These are phyloP conservation scores for Crucibulum laeve DNA, from an alignment of 768 basidiomycete species.

Conservation along the genomic window DNA sequence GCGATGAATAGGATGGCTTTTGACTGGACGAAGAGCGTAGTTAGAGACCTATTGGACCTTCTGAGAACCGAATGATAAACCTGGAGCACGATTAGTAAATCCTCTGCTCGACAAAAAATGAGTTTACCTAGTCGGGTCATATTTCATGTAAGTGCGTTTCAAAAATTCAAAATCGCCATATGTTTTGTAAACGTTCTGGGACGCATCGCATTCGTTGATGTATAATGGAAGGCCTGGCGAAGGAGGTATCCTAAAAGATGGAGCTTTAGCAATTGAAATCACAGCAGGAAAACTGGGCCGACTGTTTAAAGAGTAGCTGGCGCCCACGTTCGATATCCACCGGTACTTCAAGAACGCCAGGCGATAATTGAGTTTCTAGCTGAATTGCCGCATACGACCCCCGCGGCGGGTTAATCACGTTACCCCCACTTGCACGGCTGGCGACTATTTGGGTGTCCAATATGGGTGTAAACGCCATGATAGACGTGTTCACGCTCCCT, in stretches of 20 bases:
- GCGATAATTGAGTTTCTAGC: slow-evolving; percentile 22
- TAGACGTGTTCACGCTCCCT: slow-evolving; percentile 9
- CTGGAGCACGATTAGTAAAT: slow-evolving; percentile 13
- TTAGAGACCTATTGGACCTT: slow-evolving; percentile 25
- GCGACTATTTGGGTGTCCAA: slow-evolving; percentile 19
- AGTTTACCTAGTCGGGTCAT: slow-evolving; percentile 36
- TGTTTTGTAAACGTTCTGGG: slow-evolving; percentile 32
- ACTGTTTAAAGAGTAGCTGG: slow-evolving; percentile 24
- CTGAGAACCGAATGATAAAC: slow-evolving; percentile 27
- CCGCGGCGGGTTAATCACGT: slow-evolving; percentile 20
- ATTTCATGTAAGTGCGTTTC: slow-evolving; percentile 33
- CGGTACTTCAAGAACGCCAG: slow-evolving; percentile 15
- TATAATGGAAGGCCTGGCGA: slow-evolving; percentile 35
- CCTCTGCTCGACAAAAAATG: not conserved
- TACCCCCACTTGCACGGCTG: slow-evolving; percentile 20
- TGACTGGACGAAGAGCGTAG: too few species aligned
- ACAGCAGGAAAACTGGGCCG: slow-evolving; percentile 8
- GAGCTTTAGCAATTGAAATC: not conserved
- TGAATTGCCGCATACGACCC: slow-evolving; percentile 20
- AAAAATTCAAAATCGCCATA: slow-evolving; percentile 34
- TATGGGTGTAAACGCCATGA: slow-evolving; percentile 24
- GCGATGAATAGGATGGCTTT: too few species aligned
- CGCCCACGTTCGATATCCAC: slow-evolving; percentile 17
- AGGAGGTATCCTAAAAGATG: slow-evolving; percentile 26
- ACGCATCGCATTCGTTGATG: slow-evolving; percentile 33